Conservation (phyloP, 2,329 filamentous ascomycete species). For the Sclerotinia glacialis region DNA sequence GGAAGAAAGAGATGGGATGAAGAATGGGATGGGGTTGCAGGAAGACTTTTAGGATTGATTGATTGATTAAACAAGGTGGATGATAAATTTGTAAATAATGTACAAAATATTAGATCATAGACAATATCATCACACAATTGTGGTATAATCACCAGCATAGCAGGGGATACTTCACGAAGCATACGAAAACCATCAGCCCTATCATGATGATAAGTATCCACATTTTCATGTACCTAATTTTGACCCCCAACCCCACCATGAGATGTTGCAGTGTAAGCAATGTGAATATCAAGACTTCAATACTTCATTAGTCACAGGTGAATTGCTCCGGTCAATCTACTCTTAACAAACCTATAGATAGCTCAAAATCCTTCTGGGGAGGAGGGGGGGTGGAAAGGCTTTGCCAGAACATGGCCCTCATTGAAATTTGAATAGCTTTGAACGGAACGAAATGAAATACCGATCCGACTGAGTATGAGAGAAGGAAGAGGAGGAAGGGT, state of each 20-base stretch:
- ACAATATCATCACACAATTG: background rate
- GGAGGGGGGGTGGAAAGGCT: no score
- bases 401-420: background rate
- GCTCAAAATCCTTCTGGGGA: background rate
- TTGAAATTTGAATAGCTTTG: no score
- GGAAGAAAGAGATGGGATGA: conserved; percentile 81
- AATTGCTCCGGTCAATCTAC: background rate
- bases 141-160: background rate
- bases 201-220: background rate
- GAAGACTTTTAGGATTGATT: conserved; percentile 58
- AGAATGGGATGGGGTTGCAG: conserved; percentile 86
- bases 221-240: background rate
- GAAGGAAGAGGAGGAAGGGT: background rate
- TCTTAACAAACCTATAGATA: background rate
- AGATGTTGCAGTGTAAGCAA: background rate
- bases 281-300: background rate
- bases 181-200: conserved; percentile 1
- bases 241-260: background rate
- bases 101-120: background rate
- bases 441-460: no score
- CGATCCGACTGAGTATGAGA: no score
- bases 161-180: no score
- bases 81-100: background rate
- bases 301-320: no score
- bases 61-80: background rate